Evolutionary conservation across 306 rosid genomes (phyloP).

Genomic region (Erythrophleum fordii): DNA sequence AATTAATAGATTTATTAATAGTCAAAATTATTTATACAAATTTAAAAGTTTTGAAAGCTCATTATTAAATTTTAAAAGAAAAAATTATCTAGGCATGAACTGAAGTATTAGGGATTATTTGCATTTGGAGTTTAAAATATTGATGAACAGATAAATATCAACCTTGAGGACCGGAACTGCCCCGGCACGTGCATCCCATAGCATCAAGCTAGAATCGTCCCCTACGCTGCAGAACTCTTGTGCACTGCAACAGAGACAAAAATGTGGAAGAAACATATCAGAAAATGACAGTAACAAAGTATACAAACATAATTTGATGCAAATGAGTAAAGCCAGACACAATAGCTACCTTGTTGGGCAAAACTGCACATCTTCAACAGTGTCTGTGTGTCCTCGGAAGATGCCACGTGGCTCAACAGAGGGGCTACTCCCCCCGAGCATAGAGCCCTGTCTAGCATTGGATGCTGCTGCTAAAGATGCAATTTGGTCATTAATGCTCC

Average conservation of each 20-base stretch:
- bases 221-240: conserved; percentile 12
- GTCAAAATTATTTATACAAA: too few relatives aligned
- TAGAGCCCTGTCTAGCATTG: not conserved
- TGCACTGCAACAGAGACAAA: not conserved
- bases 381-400: not conserved
- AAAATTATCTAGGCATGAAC: too few relatives aligned
- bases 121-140: too few relatives aligned
- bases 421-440: not conserved
- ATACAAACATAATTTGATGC: too few relatives aligned
- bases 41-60: too few relatives aligned
- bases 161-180: not conserved
- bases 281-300: not conserved
- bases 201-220: not conserved
- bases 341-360: not conserved
- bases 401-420: not conserved
- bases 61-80: too few relatives aligned
- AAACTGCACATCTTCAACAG: conserved; percentile 5
- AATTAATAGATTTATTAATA: too few relatives aligned
- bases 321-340: not conserved
- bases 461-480: not conserved
- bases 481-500: not conserved
- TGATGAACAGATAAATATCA: not conserved
- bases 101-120: too few relatives aligned
- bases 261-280: not conserved
- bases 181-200: not conserved